Evolutionary conservation across 352 stramenopile species (phyloP).

Genomic region (Phytophthora hibernalis): DNA sequence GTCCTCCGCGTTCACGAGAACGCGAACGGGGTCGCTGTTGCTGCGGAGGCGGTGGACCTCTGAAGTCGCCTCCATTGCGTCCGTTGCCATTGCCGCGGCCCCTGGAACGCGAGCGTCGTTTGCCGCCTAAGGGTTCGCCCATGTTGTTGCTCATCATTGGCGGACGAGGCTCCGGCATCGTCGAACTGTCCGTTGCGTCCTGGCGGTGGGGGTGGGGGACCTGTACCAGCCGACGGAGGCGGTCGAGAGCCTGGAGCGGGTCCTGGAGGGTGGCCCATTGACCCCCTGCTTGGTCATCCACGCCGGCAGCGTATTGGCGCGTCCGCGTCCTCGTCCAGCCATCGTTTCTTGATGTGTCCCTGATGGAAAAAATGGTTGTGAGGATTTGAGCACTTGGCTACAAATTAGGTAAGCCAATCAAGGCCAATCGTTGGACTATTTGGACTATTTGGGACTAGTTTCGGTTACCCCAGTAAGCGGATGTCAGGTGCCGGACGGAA

Average conservation of each 20-base stretch:
- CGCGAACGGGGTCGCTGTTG: slow-evolving; percentile 41
- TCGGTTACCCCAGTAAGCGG: slow-evolving; percentile 1
- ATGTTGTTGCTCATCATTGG: slow-evolving; percentile 23
- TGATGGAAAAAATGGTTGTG: not conserved
- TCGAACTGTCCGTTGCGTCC: slow-evolving; percentile 71
- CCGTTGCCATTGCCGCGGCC: slow-evolving; percentile 24
- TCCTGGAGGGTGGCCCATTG: slow-evolving; percentile 15
- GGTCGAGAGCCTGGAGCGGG: slow-evolving; percentile 13
- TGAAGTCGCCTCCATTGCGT: slow-evolving; percentile 18
- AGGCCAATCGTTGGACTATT: slow-evolving; percentile 24
- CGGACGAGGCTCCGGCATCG: slow-evolving; percentile 46
- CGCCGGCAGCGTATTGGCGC: slow-evolving; percentile 74
- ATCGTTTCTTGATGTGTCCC: slow-evolving; percentile 45
- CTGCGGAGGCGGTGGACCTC: slow-evolving; percentile 17
- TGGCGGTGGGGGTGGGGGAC: slow-evolving; percentile 31
- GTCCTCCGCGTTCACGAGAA: slow-evolving; percentile 27
- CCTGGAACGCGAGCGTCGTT: slow-evolving; percentile 34
- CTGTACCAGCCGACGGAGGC: slow-evolving; percentile 9
- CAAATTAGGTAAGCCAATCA: slow-evolving; percentile 1
- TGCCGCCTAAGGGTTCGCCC: slow-evolving; percentile 23
- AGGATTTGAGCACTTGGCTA: slow-evolving; percentile 25
- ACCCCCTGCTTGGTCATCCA: slow-evolving; percentile 84
- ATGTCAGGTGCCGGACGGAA: slow-evolving; percentile 93
- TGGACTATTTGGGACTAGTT: slow-evolving; percentile 5
- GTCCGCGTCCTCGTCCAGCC: slow-evolving; percentile 81